Conservation (phyloP, 768 basidiomycete genomes). For the Auricularia heimuer region DNA sequence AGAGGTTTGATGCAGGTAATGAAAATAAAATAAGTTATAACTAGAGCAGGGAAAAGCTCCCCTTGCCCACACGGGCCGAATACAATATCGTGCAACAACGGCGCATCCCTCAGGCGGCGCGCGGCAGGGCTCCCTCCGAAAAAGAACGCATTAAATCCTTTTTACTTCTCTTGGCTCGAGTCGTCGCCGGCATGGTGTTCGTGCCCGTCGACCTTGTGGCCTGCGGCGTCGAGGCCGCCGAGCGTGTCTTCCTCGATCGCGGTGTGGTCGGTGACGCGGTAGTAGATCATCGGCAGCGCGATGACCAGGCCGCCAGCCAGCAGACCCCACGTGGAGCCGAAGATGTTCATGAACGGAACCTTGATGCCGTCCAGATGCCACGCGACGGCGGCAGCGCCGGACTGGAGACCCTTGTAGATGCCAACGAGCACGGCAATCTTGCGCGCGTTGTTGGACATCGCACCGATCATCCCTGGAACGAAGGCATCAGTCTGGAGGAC, state of each 20-base stretch:
- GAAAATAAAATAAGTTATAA: no score
- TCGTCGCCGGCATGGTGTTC: not conserved
- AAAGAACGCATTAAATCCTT: no score
- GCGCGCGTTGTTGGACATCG: conserved; percentile 74
- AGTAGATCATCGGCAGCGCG: conserved; percentile 11
- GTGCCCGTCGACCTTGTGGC: not conserved
- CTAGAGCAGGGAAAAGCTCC: no score
- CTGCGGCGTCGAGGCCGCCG: not conserved
- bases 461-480: conserved; percentile 28
- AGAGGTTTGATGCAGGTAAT: no score
- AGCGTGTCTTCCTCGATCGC: conserved; percentile 10
- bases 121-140: no score
- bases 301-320: conserved; percentile 9
- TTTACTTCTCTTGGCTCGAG: not conserved
- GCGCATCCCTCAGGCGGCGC: no score
- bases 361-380: conserved; percentile 2
- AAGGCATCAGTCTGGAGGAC: no score
- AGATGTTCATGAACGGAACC: conserved; percentile 10
- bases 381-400: conserved; percentile 1
- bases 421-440: conserved; percentile 75
- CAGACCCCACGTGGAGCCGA: conserved; percentile 10
- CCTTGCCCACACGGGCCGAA: no score
- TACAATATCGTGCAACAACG: no score
- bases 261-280: conserved; percentile 10
- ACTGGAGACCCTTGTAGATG: conserved; percentile 32